Conservation (phyloP, 2,329 filamentous ascomycete genomes). For the Colletotrichum abscissum region DNA sequence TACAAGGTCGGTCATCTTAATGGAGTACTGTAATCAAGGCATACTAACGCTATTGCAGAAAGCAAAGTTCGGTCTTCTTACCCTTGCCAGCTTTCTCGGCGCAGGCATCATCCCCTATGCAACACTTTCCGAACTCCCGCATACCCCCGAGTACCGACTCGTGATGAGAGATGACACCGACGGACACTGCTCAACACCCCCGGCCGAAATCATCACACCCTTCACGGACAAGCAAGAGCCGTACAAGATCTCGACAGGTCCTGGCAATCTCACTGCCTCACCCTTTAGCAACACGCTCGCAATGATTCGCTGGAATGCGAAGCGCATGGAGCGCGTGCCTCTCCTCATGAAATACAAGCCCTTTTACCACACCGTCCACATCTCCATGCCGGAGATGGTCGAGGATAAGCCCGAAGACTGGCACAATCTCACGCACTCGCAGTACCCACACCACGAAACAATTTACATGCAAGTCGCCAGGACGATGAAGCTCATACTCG, state of each 20-base stretch:
- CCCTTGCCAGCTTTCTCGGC: conserved; percentile 23
- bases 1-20: neutral
- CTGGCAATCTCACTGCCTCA: conserved; percentile 35
- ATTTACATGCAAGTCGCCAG: conserved; percentile 41
- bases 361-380: conserved; percentile 44
- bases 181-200: conserved; percentile 15
- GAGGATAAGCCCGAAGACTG: conserved; percentile 25
- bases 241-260: conserved; percentile 10
- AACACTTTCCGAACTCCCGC: conserved; percentile 29
- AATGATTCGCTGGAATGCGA: conserved; percentile 43
- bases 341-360: conserved; percentile 42
- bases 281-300: conserved; percentile 44
- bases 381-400: conserved; percentile 40
- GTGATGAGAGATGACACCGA: conserved; percentile 29
- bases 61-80: conserved; percentile 21
- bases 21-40: neutral
- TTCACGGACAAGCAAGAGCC: conserved; percentile 25
- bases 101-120: conserved; percentile 34
- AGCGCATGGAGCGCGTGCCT: conserved; percentile 42
- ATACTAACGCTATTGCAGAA: conserved; percentile 2
- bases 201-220: conserved; percentile 7
- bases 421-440: conserved; percentile 43
- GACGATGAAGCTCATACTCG: conserved; percentile 44
- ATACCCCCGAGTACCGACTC: conserved; percentile 31
- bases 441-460: conserved; percentile 37